Percentiles rank a stretch among this genome's conserved stretches.
Evolutionary conservation across 1,284 basidiomycete genomes (phyloP).

Genomic region (Ceratobasidium sp.): DNA sequence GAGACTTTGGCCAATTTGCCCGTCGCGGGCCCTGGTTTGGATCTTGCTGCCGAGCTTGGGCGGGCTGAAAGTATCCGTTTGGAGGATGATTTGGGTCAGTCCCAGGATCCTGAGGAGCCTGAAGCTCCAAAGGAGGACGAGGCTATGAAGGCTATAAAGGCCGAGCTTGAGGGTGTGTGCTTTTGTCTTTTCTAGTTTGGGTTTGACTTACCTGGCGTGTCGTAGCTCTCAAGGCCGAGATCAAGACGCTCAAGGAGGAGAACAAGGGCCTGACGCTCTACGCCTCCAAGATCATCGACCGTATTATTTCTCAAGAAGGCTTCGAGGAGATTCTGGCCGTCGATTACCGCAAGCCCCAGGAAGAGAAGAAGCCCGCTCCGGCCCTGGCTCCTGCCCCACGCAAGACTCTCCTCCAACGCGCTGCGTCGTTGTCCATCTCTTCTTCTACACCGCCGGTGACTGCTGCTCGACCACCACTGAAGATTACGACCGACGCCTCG

Average conservation of each 20-base stretch:
- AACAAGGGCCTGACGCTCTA: slow-evolving; percentile 93
- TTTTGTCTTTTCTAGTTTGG: neutral
- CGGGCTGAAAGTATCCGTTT: slow-evolving; percentile 68
- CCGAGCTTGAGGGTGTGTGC: neutral
- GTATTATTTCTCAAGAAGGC: slow-evolving; percentile 90
- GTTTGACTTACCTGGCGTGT: neutral
- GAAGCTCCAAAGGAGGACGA: slow-evolving; percentile 47
- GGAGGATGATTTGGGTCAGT: slow-evolving; percentile 3
- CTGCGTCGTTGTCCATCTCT: slow-evolving; percentile 18
- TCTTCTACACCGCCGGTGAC: slow-evolving; percentile 18
- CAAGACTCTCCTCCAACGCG: slow-evolving; percentile 10
- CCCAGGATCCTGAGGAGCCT: slow-evolving; percentile 14
- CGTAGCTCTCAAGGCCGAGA: slow-evolving; percentile 69
- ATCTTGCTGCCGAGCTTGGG: slow-evolving; percentile 87
- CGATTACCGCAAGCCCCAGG: slow-evolving; percentile 66
- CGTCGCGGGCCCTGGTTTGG: slow-evolving; percentile 82
- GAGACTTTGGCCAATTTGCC: slow-evolving; percentile 79
- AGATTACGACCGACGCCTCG: slow-evolving; percentile 14
- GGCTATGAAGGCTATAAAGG: slow-evolving; percentile 46
- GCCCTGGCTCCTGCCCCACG: too few relatives aligned
- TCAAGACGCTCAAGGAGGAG: slow-evolving; percentile 89
- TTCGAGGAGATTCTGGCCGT: slow-evolving; percentile 90
- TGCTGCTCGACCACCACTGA: slow-evolving; percentile 40
- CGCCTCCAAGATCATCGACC: slow-evolving; percentile 94
- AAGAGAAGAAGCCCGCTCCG: slow-evolving; percentile 18